A percentile compares a stretch with the other conserved stretches of the same genome.
Conservation (phyloP, 768 basidiomycete species). For the Neoboletus magnificus region DNA sequence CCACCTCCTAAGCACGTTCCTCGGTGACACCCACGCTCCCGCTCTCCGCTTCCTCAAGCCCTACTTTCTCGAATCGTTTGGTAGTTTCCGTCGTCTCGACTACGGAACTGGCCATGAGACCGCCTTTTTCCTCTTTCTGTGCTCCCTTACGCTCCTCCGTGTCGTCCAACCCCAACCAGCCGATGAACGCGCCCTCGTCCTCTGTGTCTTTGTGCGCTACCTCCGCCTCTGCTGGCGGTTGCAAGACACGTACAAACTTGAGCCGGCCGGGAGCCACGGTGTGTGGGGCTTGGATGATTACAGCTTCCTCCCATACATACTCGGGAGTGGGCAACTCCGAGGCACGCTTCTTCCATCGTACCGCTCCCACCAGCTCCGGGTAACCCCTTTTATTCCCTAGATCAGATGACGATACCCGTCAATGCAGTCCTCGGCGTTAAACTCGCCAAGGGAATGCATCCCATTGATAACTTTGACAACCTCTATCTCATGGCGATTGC, state of each 20-base stretch:
- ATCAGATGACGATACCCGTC: constrained; percentile 62
- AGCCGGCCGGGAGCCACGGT: constrained; percentile 96
- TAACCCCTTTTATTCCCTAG: constrained; percentile 33
- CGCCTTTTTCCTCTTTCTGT: constrained; percentile 77
- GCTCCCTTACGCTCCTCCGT: constrained; percentile 66
- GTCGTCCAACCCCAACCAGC: constrained; percentile 55
- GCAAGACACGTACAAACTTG: constrained; percentile 85
- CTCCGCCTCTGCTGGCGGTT: constrained; percentile 78
- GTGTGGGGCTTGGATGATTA: constrained; percentile 98
- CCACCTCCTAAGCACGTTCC: constrained; percentile 44
- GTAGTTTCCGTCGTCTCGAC: constrained; percentile 87
- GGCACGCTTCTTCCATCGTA: constrained; percentile 39
- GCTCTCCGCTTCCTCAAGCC: constrained; percentile 68
- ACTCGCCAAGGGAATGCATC: constrained; percentile 31
- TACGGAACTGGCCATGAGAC: constrained; percentile 97
- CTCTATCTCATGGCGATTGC: constrained; percentile 77
- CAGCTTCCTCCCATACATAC: constrained; percentile 82
- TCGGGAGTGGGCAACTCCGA: constrained; percentile 87
- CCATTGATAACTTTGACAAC: constrained; percentile 44
- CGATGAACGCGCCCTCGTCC: constrained; percentile 58
- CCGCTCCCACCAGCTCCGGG: neutral
- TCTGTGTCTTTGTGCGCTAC: constrained; percentile 76
- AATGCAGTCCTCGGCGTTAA: constrained; percentile 56
- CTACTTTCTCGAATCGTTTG: constrained; percentile 80
- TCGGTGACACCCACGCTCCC: constrained; percentile 42